Conservation (phyloP, 202 grass and related monocot species). For the Cymbopogon flexuosus region DNA sequence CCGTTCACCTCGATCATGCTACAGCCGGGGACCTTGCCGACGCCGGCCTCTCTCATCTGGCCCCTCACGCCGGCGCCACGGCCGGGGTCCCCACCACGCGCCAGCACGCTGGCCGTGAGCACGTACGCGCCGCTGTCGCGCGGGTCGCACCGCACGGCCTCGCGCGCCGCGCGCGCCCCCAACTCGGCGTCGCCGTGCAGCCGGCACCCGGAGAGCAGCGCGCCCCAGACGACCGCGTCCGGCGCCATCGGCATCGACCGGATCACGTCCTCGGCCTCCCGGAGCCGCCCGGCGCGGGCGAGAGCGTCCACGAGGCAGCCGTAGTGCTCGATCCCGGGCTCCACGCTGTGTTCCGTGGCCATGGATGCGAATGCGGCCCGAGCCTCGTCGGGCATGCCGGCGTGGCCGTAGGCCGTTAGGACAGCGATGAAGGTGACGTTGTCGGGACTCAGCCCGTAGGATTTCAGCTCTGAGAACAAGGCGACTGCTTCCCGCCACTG, state of each 20-base stretch:
- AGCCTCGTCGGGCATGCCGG: slow-evolving; percentile 52
- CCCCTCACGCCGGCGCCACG: slow-evolving; percentile 22
- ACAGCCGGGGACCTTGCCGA: slow-evolving; percentile 57
- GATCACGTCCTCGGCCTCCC: slow-evolving; percentile 58
- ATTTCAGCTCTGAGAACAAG: slow-evolving; percentile 45
- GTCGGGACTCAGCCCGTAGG: slow-evolving; percentile 35
- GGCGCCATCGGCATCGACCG: slow-evolving; percentile 56
- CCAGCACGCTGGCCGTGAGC: slow-evolving; percentile 44
- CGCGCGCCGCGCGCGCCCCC: slow-evolving; percentile 33
- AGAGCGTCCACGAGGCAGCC: slow-evolving; percentile 70
- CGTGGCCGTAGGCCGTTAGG: slow-evolving; percentile 52
- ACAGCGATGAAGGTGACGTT: slow-evolving; percentile 70
- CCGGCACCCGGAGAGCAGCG: slow-evolving; percentile 67
- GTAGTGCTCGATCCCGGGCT: slow-evolving; percentile 60
- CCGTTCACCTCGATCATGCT: slow-evolving; percentile 86
- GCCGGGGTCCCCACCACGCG: slow-evolving; percentile 9
- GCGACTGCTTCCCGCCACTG: slow-evolving; percentile 32
- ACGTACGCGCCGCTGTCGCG: slow-evolving; percentile 55
- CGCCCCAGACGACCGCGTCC: slow-evolving; percentile 60
- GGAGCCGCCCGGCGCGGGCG: slow-evolving; percentile 50
- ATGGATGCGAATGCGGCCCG: slow-evolving; percentile 47
- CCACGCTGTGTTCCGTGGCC: slow-evolving; percentile 23
- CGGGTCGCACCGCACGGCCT: slow-evolving; percentile 44
- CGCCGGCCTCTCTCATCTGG: slow-evolving; percentile 54
- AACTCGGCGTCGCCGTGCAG: slow-evolving; percentile 41